These are phyloP conservation scores for Glaciozyma antarctica DNA, from an alignment of 768 basidiomycete genomes.

Conservation along the genomic window DNA sequence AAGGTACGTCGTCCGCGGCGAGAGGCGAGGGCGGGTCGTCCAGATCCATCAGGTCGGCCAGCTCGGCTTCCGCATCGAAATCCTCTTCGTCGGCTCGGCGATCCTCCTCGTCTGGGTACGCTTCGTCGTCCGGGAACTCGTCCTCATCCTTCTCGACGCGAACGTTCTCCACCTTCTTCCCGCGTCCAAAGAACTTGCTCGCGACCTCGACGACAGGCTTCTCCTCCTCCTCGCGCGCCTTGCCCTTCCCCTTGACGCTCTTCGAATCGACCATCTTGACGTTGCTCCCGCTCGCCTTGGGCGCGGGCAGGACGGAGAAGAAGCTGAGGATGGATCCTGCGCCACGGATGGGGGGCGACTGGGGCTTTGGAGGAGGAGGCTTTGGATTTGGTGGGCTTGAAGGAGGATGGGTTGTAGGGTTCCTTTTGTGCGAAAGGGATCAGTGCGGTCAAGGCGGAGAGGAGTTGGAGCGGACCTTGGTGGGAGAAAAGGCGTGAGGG, in stretches of 20 bases:
- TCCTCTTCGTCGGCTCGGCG: background rate
- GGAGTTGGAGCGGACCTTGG: background rate
- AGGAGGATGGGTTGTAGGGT: background rate
- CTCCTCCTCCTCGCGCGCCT: background rate
- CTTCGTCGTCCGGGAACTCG: background rate
- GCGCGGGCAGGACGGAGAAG: background rate
- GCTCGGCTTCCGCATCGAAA: background rate
- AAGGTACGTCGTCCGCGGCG: too few relatives aligned
- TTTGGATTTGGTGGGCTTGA: background rate
- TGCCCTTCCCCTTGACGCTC: constrained; percentile 6
- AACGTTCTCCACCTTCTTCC: background rate
- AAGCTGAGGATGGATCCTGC: constrained; percentile 20
- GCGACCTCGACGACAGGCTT: background rate
- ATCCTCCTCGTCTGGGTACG: background rate
- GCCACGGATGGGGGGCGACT: background rate
- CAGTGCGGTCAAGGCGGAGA: background rate
- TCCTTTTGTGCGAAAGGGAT: background rate
- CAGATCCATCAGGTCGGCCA: background rate
- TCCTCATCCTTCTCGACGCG: background rate
- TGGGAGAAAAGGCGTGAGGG: constrained; percentile 38
- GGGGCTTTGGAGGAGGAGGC: background rate
- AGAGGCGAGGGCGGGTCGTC: background rate
- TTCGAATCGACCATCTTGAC: background rate
- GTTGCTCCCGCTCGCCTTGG: background rate
- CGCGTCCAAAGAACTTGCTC: constrained; percentile 24